Base-by-base conservation (phyloP, 768 basidiomycete species). In the Mycena alexandri region DNA sequence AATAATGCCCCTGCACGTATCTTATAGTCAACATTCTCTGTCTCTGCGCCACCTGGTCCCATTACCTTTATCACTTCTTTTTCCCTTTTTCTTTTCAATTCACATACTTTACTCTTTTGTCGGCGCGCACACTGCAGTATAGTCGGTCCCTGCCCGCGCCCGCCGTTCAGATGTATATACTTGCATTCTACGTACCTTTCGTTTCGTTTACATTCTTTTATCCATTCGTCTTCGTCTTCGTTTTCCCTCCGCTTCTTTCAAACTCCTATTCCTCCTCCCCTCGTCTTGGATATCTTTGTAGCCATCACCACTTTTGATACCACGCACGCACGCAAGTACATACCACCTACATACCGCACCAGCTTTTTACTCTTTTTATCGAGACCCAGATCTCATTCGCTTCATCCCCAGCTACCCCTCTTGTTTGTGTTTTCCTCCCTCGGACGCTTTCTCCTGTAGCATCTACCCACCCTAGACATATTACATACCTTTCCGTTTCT, bases 1-100 rank as follows among this genome's bases (percentile, higher is more conserved):
- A 71, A 59, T 63, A 70, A 65, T 59, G 71, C 65, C 68, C 55
- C 41, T 21, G 68, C 71, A 67, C 73, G 72, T 77, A 76, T 75
- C 71, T 71, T 64, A 75, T 79, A 73, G 71, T 60, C 65, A 54
- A 25, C 62, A 64, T 67, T 63, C 29, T 29, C 29, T 6, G 29
- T 29, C 29, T 29, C 63, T 61, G 48, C 64, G 64, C 24, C 51
- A 52, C 55, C 59, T 12, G 33, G 43, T 19, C 53, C 48, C 38
- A 36, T n/a, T n/a, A n/a, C n/a, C n/a, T n/a, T n/a, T n/a, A n/a
- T n/a, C n/a, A n/a, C n/a, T n/a, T n/a, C n/a, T n/a, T n/a, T n/a
- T n/a, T n/a, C n/a, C n/a, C n/a, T 71, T 65, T 78, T 69, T 74
- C 74, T 73, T 72, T 71, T 25, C 47, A 29, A 29, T 29, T 67